Evolutionary conservation across 2,329 filamentous ascomycete genomes (phyloP).

Genomic region (Pestalotiopsis sp.): DNA sequence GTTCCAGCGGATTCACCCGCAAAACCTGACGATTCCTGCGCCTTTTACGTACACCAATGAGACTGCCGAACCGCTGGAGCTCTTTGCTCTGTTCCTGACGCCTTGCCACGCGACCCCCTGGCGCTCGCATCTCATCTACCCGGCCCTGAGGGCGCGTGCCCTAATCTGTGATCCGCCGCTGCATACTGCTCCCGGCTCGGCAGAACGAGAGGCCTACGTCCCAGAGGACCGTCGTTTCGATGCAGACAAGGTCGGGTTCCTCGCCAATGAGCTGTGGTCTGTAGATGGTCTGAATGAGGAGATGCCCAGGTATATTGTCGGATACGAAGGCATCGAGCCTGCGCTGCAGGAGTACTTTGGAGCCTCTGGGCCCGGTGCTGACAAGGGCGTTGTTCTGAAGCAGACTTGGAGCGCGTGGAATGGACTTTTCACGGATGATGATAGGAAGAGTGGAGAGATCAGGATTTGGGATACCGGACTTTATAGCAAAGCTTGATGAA

Average conservation of each 20-base stretch:
- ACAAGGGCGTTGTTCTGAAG: conserved; percentile 41
- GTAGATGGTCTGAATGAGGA: conserved; percentile 28
- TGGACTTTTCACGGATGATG: conserved; percentile 63
- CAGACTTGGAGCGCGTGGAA: conserved; percentile 60
- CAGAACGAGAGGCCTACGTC: conserved; percentile 67
- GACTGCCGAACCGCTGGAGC: conserved; percentile 38
- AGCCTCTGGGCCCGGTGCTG: conserved; percentile 34
- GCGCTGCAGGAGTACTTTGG: conserved; percentile 46
- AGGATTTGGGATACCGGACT: conserved; percentile 53
- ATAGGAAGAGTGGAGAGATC: conserved; percentile 54
- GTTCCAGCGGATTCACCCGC: conserved; percentile 61
- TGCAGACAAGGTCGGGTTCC: conserved; percentile 58
- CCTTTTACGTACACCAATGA: conserved; percentile 23
- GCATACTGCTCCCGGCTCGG: conserved; percentile 56
- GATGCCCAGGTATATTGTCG: conserved; percentile 59
- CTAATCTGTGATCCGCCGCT: conserved; percentile 90
- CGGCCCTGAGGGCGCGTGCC: conserved; percentile 75
- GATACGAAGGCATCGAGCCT: conserved; percentile 58
- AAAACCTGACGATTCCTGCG: conserved; percentile 31
- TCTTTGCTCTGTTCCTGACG: conserved; percentile 81
- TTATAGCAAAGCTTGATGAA: conserved; percentile 13
- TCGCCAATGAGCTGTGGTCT: conserved; percentile 55
- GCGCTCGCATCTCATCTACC: conserved; percentile 82
- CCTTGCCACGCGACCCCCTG: conserved; percentile 96
- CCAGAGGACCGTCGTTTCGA: conserved; percentile 96